Evolutionary conservation across 176 grass and related monocot species (phyloP), one percentile per base, ranked within the genome.

Genomic region (Aegilops speltoides): DNA sequence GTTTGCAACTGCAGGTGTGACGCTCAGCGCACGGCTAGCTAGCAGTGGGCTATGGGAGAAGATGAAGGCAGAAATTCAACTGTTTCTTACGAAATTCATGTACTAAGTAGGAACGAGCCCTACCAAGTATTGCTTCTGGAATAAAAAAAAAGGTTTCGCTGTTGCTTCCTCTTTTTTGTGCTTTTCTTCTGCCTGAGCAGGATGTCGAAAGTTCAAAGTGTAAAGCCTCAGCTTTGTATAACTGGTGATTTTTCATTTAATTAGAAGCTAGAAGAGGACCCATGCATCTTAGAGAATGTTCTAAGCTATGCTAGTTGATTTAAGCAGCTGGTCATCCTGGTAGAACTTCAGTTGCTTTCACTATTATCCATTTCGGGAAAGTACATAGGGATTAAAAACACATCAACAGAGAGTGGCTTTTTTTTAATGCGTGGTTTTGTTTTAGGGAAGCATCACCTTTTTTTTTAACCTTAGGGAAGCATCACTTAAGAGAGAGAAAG

Each of bases 1-100:
- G 85, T 89, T 72, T 65, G 66, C 57, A 38, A 89, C 56, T 74
- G 76, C 76, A 80, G 87, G 75, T 79, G 75, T 64, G 81, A 78
- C 9, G 86, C 43, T 16, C 31, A 24, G 17, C 61, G 22, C 45
- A 69, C 20, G 43, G 22, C n/a, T 73, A 70, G 33, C 65, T 68
- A 68, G 65, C 29, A 33, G 16, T 17, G 31, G 29, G 29, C 31
- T 19, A 4, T 19, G 29, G 3, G 15, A 8, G 29, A 34, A 66
- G 34, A n/a, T 13, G 36, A 72, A 72, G 68, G 68, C 40, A 48
- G 41, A 75, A 75, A 28, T 43, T 75, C 41, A 19, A 50, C 24
- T 19, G 41, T 19, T 10, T 50, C 73, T 14, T 4, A 1, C 4
- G 40, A 48, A 17, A 17, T 48, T 17, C 71, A 74, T 17, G 31